Conservation (phyloP, 352 stramenopile species). For the Aphanomyces euteiches region DNA sequence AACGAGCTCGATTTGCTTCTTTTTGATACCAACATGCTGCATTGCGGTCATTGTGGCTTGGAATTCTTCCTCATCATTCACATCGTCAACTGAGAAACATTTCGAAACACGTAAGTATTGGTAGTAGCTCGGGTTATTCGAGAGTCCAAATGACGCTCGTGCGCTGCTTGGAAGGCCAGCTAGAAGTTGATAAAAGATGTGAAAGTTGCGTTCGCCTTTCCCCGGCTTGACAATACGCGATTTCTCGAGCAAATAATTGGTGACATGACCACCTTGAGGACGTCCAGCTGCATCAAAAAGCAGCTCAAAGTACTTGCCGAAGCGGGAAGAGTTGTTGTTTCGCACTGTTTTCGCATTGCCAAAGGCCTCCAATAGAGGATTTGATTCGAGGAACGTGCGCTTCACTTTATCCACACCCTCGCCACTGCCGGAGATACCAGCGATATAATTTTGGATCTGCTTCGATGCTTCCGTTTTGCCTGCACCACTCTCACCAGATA, state of each 20-base stretch:
- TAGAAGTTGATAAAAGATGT: constrained; percentile 94
- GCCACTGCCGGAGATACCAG: constrained; percentile 68
- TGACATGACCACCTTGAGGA: constrained; percentile 83
- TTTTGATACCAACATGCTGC: constrained; percentile 85
- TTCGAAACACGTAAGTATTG: constrained; percentile 86
- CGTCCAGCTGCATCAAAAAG: constrained; percentile 86
- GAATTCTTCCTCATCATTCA: constrained; percentile 89
- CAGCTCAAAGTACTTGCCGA: constrained; percentile 95
- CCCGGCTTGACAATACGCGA: constrained; percentile 81
- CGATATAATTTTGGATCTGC: constrained; percentile 89
- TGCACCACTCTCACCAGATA: constrained; percentile 79
- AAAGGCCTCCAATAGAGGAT: constrained; percentile 95
- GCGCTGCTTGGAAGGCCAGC: constrained; percentile 57
- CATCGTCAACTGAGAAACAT: constrained; percentile 86
- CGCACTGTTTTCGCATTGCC: constrained; percentile 94
- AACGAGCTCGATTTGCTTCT: constrained; percentile 86
- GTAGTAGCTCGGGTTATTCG: constrained; percentile 56
- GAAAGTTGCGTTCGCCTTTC: constrained; percentile 90
- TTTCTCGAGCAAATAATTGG: constrained; percentile 92
- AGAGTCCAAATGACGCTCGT: constrained; percentile 61
- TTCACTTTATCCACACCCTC: constrained; percentile 85
- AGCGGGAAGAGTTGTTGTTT: constrained; percentile 94
- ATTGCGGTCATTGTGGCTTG: constrained; percentile 83
- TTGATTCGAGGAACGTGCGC: constrained; percentile 90
- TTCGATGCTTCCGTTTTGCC: constrained; percentile 87